Evolutionary conservation across 2,329 filamentous ascomycete species (phyloP).

Genomic region (Fusarium continuum): DNA sequence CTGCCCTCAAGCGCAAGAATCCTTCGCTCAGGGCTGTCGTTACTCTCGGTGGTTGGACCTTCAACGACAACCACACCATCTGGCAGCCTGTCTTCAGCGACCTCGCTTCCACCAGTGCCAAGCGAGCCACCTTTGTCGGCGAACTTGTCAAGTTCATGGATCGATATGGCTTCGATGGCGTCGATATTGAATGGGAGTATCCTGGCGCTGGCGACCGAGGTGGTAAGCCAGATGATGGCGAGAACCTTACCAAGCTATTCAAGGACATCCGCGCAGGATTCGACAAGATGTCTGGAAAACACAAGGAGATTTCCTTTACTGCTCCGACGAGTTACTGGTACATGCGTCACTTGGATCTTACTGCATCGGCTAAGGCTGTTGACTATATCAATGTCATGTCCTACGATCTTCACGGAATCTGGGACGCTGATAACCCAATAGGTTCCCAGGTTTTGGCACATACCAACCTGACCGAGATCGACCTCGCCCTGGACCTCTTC

Average conservation of each 20-base stretch:
- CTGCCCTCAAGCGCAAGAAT: constrained; percentile 42
- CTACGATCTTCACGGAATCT: constrained; percentile 56
- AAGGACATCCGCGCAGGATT: not conserved
- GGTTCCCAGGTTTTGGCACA: constrained; percentile 50
- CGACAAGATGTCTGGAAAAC: not conserved
- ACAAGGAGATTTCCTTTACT: constrained; percentile 32
- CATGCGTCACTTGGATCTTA: constrained; percentile 39
- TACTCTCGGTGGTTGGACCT: constrained; percentile 55
- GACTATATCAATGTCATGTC: constrained; percentile 55
- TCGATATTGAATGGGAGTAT: constrained; percentile 47
- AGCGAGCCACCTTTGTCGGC: constrained; percentile 49
- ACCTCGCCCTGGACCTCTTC: not conserved
- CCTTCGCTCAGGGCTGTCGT: constrained; percentile 46
- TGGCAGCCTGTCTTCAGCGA: constrained; percentile 40
- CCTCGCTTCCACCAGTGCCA: constrained; percentile 31
- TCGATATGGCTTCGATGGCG: constrained; percentile 42
- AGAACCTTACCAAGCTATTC: constrained; percentile 13
- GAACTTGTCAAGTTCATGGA: constrained; percentile 41
- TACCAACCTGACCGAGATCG: constrained; percentile 60
- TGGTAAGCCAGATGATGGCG: constrained; percentile 30
- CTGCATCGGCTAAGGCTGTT: constrained; percentile 23
- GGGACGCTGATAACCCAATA: constrained; percentile 49
- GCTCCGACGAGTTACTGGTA: constrained; percentile 45
- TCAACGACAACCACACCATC: constrained; percentile 34
- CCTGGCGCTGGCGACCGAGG: constrained; percentile 36